Percentiles rank a stretch among this genome's conserved stretches.
Evolutionary conservation across 2,329 filamentous ascomycete genomes (phyloP).

Genomic region (Plenodomus tracheiphilus): DNA sequence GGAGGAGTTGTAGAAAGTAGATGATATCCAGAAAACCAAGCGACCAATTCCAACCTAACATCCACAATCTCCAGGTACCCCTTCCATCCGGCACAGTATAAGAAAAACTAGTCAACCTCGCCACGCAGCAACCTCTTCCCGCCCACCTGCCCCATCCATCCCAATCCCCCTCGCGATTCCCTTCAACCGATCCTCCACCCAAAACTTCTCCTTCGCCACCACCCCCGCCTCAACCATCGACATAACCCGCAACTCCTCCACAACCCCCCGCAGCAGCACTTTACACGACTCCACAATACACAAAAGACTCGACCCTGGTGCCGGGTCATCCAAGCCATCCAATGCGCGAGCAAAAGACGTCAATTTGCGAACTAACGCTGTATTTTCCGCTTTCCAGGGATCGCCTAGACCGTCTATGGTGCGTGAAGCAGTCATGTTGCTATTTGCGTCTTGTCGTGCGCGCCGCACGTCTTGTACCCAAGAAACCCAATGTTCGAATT

Average conservation of each 20-base stretch:
- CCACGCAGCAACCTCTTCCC: not conserved
- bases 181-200: slow-evolving; percentile 40
- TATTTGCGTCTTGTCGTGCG: slow-evolving; percentile 14
- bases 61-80: no score
- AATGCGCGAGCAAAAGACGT: slow-evolving; percentile 36
- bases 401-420: slow-evolving; percentile 38
- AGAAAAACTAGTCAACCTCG: not conserved
- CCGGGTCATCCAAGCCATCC: slow-evolving; percentile 32
- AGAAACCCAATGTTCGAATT: slow-evolving; percentile 39
- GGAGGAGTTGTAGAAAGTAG: no score
- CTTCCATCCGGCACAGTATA: no score
- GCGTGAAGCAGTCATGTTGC: slow-evolving; percentile 9
- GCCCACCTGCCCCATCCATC: not conserved
- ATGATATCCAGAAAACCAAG: no score
- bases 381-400: slow-evolving; percentile 40
- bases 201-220: slow-evolving; percentile 37
- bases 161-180: slow-evolving; percentile 28
- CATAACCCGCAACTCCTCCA: slow-evolving; percentile 41
- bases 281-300: slow-evolving; percentile 34
- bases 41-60: no score
- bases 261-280: slow-evolving; percentile 32
- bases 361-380: slow-evolving; percentile 40
- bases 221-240: slow-evolving; percentile 36
- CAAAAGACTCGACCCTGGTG: slow-evolving; percentile 39
- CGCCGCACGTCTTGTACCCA: slow-evolving; percentile 34